phyloP scores from a whole-genome alignment of 2,329 filamentous ascomycete species.

The Colletotrichum sp. region DNA sequence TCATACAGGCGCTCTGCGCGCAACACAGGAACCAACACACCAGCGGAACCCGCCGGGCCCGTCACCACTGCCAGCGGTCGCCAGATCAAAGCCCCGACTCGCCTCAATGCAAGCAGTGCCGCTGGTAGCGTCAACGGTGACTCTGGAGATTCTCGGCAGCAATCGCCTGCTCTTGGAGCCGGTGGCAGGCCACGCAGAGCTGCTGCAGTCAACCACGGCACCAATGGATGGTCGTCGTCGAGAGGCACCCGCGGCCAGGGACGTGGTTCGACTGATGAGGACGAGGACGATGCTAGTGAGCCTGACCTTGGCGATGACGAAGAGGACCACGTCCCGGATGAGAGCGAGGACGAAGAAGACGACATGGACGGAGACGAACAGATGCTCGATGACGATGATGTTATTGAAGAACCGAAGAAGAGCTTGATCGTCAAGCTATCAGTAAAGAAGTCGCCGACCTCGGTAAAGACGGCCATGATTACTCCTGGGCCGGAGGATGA shows the following conservation, averaged over 20 bases:
- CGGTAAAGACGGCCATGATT: not conserved
- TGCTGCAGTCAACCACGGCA: conserved; percentile 53
- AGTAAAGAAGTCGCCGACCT: conserved; percentile 46
- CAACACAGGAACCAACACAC: conserved; percentile 76
- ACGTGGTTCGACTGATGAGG: conserved; percentile 57
- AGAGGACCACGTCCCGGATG: conserved; percentile 70
- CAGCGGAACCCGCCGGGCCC: conserved; percentile 67
- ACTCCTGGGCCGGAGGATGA: conserved; percentile 6
- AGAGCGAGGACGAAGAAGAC: conserved; percentile 63
- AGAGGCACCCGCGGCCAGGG: conserved; percentile 33
- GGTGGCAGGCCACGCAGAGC: conserved; percentile 56
- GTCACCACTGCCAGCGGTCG: conserved; percentile 85
- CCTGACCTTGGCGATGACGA: conserved; percentile 80
- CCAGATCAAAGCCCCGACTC: conserved; percentile 74
- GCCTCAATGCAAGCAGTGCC: conserved; percentile 63
- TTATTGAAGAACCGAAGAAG: conserved; percentile 50
- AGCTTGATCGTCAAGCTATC: conserved; percentile 80
- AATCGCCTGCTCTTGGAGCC: conserved; percentile 41
- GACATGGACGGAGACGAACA: conserved; percentile 63
- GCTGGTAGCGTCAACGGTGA: conserved; percentile 52
- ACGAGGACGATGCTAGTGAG: conserved; percentile 69
- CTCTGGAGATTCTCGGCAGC: conserved; percentile 33
- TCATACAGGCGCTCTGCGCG: conserved; percentile 72
- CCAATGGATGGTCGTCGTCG: conserved; percentile 52
- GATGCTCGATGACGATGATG: conserved; percentile 60